A percentile compares a stretch with the other conserved stretches of the same genome.
These are phyloP conservation scores for Paraphoma sp. DNA, from an alignment of 2,329 filamentous ascomycete species.

Conservation along the genomic window DNA sequence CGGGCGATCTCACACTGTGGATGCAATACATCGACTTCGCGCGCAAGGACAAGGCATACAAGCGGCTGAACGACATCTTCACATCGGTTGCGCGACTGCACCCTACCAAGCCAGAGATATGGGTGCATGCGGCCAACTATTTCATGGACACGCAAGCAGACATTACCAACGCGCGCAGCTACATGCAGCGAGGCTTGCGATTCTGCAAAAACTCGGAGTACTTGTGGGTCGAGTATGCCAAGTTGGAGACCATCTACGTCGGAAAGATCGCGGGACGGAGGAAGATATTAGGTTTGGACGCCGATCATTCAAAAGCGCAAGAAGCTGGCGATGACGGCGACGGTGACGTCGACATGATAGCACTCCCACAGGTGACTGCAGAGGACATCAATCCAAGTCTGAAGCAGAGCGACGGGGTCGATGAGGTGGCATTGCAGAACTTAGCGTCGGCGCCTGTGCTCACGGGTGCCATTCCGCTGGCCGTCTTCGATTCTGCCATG, in stretches of 20 bases:
- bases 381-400: slow-evolving; percentile 67
- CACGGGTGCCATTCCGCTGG: slow-evolving; percentile 90
- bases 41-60: slow-evolving; percentile 67
- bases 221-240: slow-evolving; percentile 89
- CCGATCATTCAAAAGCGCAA: slow-evolving; percentile 51
- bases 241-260: slow-evolving; percentile 91
- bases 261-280: slow-evolving; percentile 78
- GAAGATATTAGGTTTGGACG: slow-evolving; percentile 69
- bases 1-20: slow-evolving; percentile 83
- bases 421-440: slow-evolving; percentile 66
- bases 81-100: slow-evolving; percentile 80
- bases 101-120: slow-evolving; percentile 81
- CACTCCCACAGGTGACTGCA: slow-evolving; percentile 64
- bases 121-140: slow-evolving; percentile 82
- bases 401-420: slow-evolving; percentile 55
- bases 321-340: slow-evolving; percentile 54
- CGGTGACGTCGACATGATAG: slow-evolving; percentile 59
- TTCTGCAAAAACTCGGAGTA: slow-evolving; percentile 80
- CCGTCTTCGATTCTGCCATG: slow-evolving; percentile 86
- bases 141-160: slow-evolving; percentile 81
- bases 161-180: slow-evolving; percentile 82
- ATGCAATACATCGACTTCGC: slow-evolving; percentile 88
- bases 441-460: slow-evolving; percentile 78
- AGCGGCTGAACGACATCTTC: slow-evolving; percentile 66
- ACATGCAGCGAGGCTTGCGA: slow-evolving; percentile 87